Percentiles rank a stretch among this genome's conserved stretches.
These are phyloP conservation scores for Leishmania major DNA, from an alignment of 208 protist genomes.

Conservation along the genomic window DNA sequence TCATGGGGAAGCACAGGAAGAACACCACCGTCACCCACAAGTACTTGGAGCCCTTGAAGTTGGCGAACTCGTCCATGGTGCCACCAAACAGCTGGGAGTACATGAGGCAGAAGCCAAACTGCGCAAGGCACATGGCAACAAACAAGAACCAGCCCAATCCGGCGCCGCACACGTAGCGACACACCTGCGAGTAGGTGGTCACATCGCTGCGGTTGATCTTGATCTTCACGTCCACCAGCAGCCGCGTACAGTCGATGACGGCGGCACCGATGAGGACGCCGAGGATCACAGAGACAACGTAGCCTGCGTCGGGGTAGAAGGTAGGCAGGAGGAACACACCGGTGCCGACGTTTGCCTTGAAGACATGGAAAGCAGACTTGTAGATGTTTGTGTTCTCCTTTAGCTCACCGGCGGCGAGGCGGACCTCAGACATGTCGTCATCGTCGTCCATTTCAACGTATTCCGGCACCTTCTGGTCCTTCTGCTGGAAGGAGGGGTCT, in stretches of 20 bases:
- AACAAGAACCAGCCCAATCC: conserved; percentile 62
- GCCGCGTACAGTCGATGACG: conserved; percentile 76
- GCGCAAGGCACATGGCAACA: conserved; percentile 72
- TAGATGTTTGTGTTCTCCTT: conserved; percentile 68
- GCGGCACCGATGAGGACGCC: conserved; percentile 49
- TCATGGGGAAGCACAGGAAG: conserved; percentile 64
- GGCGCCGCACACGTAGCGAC: conserved; percentile 56
- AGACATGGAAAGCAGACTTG: conserved; percentile 83
- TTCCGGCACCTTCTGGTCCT: conserved; percentile 22
- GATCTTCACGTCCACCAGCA: conserved; percentile 67
- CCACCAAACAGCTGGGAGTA: conserved; percentile 70
- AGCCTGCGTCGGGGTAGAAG: conserved; percentile 80
- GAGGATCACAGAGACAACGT: conserved; percentile 51
- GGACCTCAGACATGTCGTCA: neutral
- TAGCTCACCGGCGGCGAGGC: conserved; percentile 32
- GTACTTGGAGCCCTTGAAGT: conserved; percentile 46
- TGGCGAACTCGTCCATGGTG: conserved; percentile 53
- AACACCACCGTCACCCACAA: conserved; percentile 55
- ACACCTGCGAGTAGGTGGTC: conserved; percentile 76
- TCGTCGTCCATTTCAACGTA: conserved; percentile 48
- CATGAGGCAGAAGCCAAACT: conserved; percentile 89
- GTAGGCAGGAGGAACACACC: conserved; percentile 82
- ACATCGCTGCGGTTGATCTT: conserved; percentile 60
- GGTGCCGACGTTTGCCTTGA: conserved; percentile 89
- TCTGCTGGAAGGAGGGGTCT: conserved; percentile 15